Evolutionary conservation across 116 monocot species (phyloP), one percentile per base, ranked within the genome.

Genomic region (Cymodocea nodosa): DNA sequence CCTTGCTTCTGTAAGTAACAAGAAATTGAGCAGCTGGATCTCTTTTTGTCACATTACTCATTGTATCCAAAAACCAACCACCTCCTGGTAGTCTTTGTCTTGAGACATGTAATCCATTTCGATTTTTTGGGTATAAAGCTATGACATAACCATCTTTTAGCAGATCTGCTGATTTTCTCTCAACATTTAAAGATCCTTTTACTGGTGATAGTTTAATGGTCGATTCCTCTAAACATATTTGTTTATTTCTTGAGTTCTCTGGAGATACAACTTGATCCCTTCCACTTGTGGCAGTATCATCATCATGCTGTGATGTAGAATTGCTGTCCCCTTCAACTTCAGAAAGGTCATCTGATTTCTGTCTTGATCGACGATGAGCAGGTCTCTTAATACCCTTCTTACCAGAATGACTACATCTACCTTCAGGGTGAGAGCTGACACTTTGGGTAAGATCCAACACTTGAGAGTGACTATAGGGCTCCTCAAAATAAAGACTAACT

Each of bases 341-440:
- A 66, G 85, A 85, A 73, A 71, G 68, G 16, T 87, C 84, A 75
- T 83, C 78, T 55, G 78, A 82, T 54, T 91, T 85, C 15, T 80
- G 88, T 30, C 64, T 79, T 20, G 88, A 86, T 51, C 86, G 71
- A 53, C 85, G 89, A 22, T 75, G 86, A 52, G 92, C 92, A 69
- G 82, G 81, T 70, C 98, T 85, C 78, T 98, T 98, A 75, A 89
- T 98, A 53, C 83, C 80, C 74, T 98, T 98, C 74, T 92, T 98
- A 37, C 84, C 82, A 30, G 98, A 98, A 73, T 82, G 76, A 69
- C 92, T 82, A 15, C 68, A 84, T 57, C 78, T 76, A 64, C 85
- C 86, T 64, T 89, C 87, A 62, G 82, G 65, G 44, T 75, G 85
- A 48, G 84, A 71, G n/a, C 53, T 72, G 70, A 71, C 51, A 62